A percentile compares a stretch with the other conserved stretches of the same genome.
These are phyloP conservation scores for Cupressus sempervirens DNA, from an alignment of 75 land plant genomes.

Conservation along the genomic window DNA sequence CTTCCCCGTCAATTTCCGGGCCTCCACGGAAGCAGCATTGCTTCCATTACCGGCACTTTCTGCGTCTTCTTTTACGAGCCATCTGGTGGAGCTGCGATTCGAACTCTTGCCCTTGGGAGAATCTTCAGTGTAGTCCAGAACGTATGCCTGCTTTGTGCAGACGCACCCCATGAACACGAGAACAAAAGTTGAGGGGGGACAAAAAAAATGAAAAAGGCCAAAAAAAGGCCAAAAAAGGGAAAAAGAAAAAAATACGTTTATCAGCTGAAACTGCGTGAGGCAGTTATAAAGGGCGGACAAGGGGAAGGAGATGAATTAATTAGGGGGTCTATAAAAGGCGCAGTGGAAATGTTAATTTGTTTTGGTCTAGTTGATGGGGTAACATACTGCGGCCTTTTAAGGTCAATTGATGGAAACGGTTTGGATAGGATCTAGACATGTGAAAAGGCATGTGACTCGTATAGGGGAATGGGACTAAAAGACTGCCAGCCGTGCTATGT, in stretches of 20 bases:
- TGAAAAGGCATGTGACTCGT: too few species aligned
- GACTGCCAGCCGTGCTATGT: too few species aligned
- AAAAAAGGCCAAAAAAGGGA: not conserved
- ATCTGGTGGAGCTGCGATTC: constrained; percentile 2
- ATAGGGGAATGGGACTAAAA: too few species aligned
- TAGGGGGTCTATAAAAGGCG: not conserved
- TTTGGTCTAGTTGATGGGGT: too few species aligned
- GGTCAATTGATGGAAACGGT: too few species aligned
- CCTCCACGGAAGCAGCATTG: not conserved
- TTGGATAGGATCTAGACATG: too few species aligned
- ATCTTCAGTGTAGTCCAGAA: not conserved
- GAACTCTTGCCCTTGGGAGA: constrained; percentile 2
- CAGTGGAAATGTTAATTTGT: too few species aligned
- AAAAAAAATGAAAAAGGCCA: not conserved
- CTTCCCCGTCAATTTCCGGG: not conserved
- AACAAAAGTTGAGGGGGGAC: not conserved
- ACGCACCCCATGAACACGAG: constrained; percentile 10
- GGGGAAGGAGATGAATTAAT: not conserved
- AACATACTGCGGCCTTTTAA: too few species aligned
- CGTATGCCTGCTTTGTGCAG: not conserved
- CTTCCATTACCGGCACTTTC: not conserved
- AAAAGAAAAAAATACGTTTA: not conserved
- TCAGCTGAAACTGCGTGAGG: not conserved
- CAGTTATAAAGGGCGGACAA: not conserved
- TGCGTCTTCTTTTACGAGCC: not conserved